Percentiles rank a stretch among this genome's conserved stretches.
Conservation (phyloP, 140 eudicot species). For the Oenanthe javanica region DNA sequence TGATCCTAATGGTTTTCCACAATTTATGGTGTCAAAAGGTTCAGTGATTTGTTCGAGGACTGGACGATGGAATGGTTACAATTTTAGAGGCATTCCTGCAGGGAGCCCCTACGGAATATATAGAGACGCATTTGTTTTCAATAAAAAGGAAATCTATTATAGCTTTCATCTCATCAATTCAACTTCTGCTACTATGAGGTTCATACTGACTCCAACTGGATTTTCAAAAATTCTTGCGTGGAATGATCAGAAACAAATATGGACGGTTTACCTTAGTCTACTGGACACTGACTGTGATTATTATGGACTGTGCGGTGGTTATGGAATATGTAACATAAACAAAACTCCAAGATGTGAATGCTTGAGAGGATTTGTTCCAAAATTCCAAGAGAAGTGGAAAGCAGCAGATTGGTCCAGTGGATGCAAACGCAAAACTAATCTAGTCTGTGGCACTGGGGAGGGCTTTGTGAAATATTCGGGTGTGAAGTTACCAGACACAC, state of each 20-base stretch:
- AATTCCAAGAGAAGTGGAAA: too few relatives aligned
- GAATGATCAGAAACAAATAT: neutral
- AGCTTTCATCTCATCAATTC: neutral
- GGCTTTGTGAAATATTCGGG: neutral
- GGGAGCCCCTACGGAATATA: neutral
- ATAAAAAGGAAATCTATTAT: neutral
- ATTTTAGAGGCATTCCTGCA: neutral
- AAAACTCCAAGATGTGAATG: too few relatives aligned
- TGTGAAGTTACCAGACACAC: neutral
- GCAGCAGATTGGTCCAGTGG: neutral
- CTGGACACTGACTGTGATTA: neutral
- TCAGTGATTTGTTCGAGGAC: neutral
- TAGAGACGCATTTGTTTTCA: neutral
- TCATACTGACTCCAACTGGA: neutral
- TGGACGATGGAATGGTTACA: neutral
- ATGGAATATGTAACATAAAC: too few relatives aligned
- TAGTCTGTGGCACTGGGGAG: too few relatives aligned
- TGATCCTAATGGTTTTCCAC: neutral
- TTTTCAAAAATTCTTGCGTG: neutral
- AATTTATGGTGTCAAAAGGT: neutral
- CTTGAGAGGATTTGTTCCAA: too few relatives aligned
- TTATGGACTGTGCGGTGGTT: neutral
- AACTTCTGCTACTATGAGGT: neutral
- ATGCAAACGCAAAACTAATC: too few relatives aligned
- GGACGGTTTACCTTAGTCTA: neutral